These are phyloP conservation scores for Brachypodium distachyon DNA, from an alignment of 202 grass and related monocot species.

Conservation along the genomic window DNA sequence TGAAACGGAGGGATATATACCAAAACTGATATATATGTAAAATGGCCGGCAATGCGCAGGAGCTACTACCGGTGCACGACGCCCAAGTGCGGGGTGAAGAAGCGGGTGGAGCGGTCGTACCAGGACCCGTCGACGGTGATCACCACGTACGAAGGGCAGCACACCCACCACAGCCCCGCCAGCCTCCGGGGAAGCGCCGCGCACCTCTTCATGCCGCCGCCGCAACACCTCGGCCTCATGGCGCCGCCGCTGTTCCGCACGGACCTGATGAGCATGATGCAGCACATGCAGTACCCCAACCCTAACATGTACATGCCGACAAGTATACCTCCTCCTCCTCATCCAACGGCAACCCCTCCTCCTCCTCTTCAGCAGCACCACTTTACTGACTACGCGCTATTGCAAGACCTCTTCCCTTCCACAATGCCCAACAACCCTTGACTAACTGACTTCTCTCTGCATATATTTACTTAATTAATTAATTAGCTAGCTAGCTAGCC, in stretches of 20 bases:
- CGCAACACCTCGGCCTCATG: conserved; percentile 39
- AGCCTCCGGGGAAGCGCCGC: conserved; percentile 43
- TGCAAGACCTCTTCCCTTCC: conserved; percentile 71
- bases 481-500: no score
- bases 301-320: conserved; percentile 64
- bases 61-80: conserved; percentile 95
- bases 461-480: conserved; percentile 13
- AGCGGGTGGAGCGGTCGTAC: conserved; percentile 82
- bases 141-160: conserved; percentile 92
- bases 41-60: conserved; percentile 22
- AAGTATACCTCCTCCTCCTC: conserved; percentile 19
- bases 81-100: conserved; percentile 92
- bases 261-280: conserved; percentile 39
- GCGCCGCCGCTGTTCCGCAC: conserved; percentile 34
- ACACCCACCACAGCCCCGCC: conserved; percentile 72
- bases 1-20: no score
- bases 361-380: conserved; percentile 41
- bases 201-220: conserved; percentile 34
- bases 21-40: no score
- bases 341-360: conserved; percentile 11
- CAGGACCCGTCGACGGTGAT: conserved; percentile 86
- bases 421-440: conserved; percentile 54
- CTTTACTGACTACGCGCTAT: conserved; percentile 55
- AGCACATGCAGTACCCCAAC: conserved; percentile 26
- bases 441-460: conserved; percentile 18